Conservation (phyloP, 139 green algal species). For the Spirogloea muscicola region DNA sequence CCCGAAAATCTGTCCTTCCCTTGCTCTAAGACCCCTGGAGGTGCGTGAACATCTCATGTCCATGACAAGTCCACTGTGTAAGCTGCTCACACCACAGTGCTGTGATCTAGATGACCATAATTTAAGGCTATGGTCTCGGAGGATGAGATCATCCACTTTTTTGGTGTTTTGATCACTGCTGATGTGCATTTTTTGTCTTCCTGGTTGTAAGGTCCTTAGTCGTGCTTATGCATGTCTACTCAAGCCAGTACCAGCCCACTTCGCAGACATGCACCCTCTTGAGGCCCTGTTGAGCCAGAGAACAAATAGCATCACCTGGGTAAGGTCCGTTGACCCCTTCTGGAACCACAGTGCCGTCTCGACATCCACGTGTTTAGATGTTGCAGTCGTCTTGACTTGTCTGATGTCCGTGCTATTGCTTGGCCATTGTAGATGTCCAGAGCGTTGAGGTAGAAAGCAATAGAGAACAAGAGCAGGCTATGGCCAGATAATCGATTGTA, state of each 20-base stretch:
- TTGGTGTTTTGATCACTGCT: not conserved
- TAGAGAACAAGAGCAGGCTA: too few relatives aligned
- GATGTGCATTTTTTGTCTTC: not conserved
- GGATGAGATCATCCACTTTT: not conserved
- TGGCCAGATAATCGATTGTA: too few relatives aligned
- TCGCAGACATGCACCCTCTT: conserved; percentile 6
- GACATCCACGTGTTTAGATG: too few relatives aligned
- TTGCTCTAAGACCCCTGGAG: conserved; percentile 17
- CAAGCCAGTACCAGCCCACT: conserved; percentile 43
- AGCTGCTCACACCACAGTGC: not conserved
- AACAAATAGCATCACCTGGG: too few relatives aligned
- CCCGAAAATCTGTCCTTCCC: conserved; percentile 25
- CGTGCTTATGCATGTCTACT: conserved; percentile 33
- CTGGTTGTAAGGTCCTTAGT: conserved; percentile 7
- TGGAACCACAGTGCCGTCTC: too few relatives aligned
- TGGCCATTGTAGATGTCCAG: too few relatives aligned
- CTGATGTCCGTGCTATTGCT: too few relatives aligned
- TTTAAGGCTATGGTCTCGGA: not conserved
- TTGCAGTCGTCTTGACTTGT: too few relatives aligned
- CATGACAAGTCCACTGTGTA: not conserved
- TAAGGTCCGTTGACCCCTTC: too few relatives aligned
- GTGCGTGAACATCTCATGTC: not conserved
- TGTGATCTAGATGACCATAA: not conserved
- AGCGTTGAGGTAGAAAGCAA: too few relatives aligned
- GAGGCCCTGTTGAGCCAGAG: conserved; percentile 27